Conservation (phyloP, 768 basidiomycete species). For the Dictyophora rubrovolvata region DNA sequence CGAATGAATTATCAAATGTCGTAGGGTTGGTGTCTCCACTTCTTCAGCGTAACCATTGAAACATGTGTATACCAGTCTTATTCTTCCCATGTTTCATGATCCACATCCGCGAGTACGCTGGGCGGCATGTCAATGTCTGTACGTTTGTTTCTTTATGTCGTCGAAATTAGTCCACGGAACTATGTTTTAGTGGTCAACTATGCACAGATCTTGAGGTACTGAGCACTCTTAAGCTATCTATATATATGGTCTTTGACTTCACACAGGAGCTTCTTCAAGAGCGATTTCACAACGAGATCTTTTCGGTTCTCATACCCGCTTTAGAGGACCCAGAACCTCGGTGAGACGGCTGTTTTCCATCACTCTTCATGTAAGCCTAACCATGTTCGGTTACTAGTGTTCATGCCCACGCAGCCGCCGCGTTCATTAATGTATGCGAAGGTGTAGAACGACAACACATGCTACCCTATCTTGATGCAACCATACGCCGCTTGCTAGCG, state of each 20-base stretch:
- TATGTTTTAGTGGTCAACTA: slow-evolving; percentile 56
- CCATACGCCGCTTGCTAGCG: slow-evolving; percentile 57
- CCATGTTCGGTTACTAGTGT: slow-evolving; percentile 37
- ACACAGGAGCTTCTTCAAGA: slow-evolving; percentile 68
- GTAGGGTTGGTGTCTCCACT: slow-evolving; percentile 52
- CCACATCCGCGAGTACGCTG: slow-evolving; percentile 62
- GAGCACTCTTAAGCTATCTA: neutral
- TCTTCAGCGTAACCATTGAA: neutral
- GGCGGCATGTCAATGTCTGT: slow-evolving; percentile 84
- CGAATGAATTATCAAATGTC: slow-evolving; percentile 71
- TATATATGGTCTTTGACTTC: neutral
- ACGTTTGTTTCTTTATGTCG: slow-evolving; percentile 20
- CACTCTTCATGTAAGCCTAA: neutral
- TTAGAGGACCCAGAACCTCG: slow-evolving; percentile 67
- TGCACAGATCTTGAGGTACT: slow-evolving; percentile 78
- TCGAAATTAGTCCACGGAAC: slow-evolving; percentile 10
- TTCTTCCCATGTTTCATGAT: slow-evolving; percentile 70
- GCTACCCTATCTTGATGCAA: slow-evolving; percentile 67
- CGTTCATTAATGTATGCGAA: slow-evolving; percentile 86
- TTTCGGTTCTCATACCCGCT: slow-evolving; percentile 59
- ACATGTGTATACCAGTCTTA: slow-evolving; percentile 38
- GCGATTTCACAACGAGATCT: slow-evolving; percentile 55
- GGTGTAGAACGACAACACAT: slow-evolving; percentile 68
- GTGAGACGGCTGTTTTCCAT: slow-evolving; percentile 25
- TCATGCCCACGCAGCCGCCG: slow-evolving; percentile 78